Conservation (phyloP, 768 basidiomycete genomes). For the Agaricus sinodeliciosus region DNA sequence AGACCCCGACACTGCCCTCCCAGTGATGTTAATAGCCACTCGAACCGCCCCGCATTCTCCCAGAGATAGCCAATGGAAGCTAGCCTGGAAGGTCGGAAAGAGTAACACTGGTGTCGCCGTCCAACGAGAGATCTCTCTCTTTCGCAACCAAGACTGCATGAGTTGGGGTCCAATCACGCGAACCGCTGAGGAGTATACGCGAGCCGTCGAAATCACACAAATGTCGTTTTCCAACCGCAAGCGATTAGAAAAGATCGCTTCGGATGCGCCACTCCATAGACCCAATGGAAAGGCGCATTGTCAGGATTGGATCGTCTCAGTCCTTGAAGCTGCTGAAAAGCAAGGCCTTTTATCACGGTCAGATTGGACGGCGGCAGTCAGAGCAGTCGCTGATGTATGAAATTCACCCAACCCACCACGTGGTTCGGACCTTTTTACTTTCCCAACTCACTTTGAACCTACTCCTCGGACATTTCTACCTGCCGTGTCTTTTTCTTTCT, state of each 20-base stretch:
- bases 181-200: slow-evolving; percentile 7
- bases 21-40: slow-evolving; percentile 7
- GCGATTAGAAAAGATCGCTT: slow-evolving; percentile 8
- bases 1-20: slow-evolving; percentile 4
- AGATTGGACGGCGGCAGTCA: slow-evolving; percentile 5
- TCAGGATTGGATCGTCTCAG: slow-evolving; percentile 7
- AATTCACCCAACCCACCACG: no score
- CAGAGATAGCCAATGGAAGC: slow-evolving; percentile 8
- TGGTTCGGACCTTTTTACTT: no score
- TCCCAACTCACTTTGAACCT: no score
- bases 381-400: slow-evolving; percentile 6
- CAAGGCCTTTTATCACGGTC: slow-evolving; percentile 5
- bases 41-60: slow-evolving; percentile 4
- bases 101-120: slow-evolving; percentile 6
- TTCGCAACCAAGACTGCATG: slow-evolving; percentile 8
- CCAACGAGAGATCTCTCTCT: slow-evolving; percentile 7
- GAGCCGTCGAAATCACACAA: slow-evolving; percentile 9
- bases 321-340: slow-evolving; percentile 9
- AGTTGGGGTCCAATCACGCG: slow-evolving; percentile 9
- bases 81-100: slow-evolving; percentile 10
- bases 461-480: no score
- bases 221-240: slow-evolving; percentile 7
- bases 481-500: no score
- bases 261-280: background rate
- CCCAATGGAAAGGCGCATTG: slow-evolving; percentile 7